Evolutionary conservation across 345 rosid genomes (phyloP).

Genomic region (Lumnitzera littorea): DNA sequence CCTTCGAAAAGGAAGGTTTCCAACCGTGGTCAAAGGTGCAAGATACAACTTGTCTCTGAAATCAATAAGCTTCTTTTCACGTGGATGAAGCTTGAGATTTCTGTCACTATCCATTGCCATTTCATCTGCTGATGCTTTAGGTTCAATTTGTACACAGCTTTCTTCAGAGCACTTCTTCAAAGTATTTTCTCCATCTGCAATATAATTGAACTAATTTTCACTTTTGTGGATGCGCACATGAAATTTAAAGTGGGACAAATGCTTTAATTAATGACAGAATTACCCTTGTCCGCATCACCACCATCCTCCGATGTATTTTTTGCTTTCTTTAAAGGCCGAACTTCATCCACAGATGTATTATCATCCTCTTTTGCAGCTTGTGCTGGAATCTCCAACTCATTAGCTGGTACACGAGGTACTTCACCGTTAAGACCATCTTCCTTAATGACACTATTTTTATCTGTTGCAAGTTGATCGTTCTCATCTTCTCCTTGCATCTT

Average conservation of each 20-base stretch:
- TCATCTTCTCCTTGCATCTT: slow-evolving; percentile 34
- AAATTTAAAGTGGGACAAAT: neutral
- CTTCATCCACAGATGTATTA: slow-evolving; percentile 28
- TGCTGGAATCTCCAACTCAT: slow-evolving; percentile 23
- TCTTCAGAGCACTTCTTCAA: slow-evolving; percentile 22
- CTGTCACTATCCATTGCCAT: slow-evolving; percentile 36
- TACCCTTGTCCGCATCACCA: slow-evolving; percentile 35
- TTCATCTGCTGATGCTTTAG: slow-evolving; percentile 19
- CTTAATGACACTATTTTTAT: slow-evolving; percentile 17
- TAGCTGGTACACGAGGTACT: slow-evolving; percentile 14
- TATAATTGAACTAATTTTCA: neutral
- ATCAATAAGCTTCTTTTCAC: slow-evolving; percentile 85
- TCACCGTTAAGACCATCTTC: slow-evolving; percentile 20
- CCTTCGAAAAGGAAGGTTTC: slow-evolving; percentile 96
- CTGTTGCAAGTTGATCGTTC: slow-evolving; percentile 16
- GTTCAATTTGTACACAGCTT: slow-evolving; percentile 17
- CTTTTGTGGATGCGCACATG: neutral
- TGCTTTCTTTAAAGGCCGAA: slow-evolving; percentile 59
- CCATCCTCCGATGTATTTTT: slow-evolving; percentile 39
- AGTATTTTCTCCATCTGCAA: slow-evolving; percentile 28
- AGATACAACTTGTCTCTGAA: slow-evolving; percentile 83
- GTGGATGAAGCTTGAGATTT: slow-evolving; percentile 57
- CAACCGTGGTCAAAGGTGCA: slow-evolving; percentile 94
- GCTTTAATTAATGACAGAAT: slow-evolving; percentile 10
- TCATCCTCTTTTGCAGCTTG: slow-evolving; percentile 21